Evolutionary conservation across 306 rosid genomes (phyloP), one percentile per base, ranked within the genome.

Genomic region (Myrica gale): DNA sequence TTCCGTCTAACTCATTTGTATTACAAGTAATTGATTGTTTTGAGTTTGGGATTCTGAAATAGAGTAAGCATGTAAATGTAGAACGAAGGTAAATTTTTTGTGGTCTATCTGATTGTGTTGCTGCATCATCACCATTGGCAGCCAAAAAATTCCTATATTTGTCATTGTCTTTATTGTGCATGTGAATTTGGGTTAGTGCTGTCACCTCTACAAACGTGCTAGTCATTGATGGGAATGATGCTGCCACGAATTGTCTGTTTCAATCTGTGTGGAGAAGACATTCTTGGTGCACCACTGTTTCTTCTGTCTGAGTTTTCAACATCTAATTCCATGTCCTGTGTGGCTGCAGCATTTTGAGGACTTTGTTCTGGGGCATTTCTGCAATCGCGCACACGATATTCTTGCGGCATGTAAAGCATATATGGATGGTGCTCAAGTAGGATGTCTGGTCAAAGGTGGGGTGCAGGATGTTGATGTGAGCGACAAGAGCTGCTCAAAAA

Each of bases 381-480:
- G 74, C 82, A 79, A 78, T 63, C 88, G 85, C 21, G 93, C 90
- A 21, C 80, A 75, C n/a, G 94, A 90, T 58, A 85, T 94, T 79
- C 77, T 94, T 79, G 89, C 85, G 70, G 94, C 96, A 6, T 91
- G 94, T 72, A 87, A 87, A 84, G 91, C 96, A 42, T 91, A 91
- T 74, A 83, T 80, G 82, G 91, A 86, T 69, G 98, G 98, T 52
- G 93, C 96, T 83, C 96, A 89, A 81, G 97, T 91, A 65, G 98
- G 98, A 7, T 91, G 91, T 79, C 81, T 87, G 77, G 96, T 80
- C 48, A 86, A 86, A 84, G 97, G 91, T 54, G 97, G 96, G 44
- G 93, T 88, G 81, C 97, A 88, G 79, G 97, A 91, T 71, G 91
- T 89, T 43, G 92, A 88, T 47, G 85, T 68, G 53, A 86, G 97